These are phyloP conservation scores for Metschnikowia henanensis DNA, from an alignment of 805 yeast species.

Conservation along the genomic window DNA sequence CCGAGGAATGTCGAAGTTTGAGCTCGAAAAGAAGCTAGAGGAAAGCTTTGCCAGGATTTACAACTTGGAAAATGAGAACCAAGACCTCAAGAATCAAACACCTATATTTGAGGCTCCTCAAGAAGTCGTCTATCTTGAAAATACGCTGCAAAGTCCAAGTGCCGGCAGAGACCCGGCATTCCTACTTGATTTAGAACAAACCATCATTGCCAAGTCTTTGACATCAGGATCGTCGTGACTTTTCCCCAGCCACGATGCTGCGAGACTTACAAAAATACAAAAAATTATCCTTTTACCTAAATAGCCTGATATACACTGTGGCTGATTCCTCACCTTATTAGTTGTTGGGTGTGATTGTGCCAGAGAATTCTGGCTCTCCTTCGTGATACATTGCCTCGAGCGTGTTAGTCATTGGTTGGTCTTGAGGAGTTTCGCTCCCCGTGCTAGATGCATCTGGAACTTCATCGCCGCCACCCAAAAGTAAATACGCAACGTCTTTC, in stretches of 20 bases:
- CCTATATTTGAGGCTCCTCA: constrained; percentile 1
- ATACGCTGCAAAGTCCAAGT: constrained; percentile 2
- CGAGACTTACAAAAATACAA: too few species aligned
- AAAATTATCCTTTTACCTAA: too few species aligned
- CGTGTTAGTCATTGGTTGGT: constrained; percentile 14
- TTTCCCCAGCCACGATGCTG: too few species aligned
- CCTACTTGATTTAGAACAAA: constrained; percentile 13
- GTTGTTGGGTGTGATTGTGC: constrained; percentile 24
- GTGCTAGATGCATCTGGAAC: constrained; percentile 12
- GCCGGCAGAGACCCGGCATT: constrained; percentile 14
- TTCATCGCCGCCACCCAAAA: constrained; percentile 39
- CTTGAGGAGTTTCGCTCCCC: constrained; percentile 6
- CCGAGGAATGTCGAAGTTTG: constrained; percentile 28
- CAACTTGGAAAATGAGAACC: constrained; percentile 31
- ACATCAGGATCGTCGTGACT: too few species aligned
- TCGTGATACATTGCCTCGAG: constrained; percentile 51
- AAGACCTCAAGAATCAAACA: constrained; percentile 17
- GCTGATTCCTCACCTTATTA: not conserved
- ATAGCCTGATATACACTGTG: too few species aligned
- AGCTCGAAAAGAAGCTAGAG: constrained; percentile 34
- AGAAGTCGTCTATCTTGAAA: constrained; percentile 3
- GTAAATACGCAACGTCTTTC: constrained; percentile 41
- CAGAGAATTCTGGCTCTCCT: constrained; percentile 50
- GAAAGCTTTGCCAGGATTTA: constrained; percentile 40
- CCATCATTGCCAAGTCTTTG: constrained; percentile 10